Evolutionary conservation across 2,329 filamentous ascomycete species (phyloP).

Genomic region (Ascochyta pisi): DNA sequence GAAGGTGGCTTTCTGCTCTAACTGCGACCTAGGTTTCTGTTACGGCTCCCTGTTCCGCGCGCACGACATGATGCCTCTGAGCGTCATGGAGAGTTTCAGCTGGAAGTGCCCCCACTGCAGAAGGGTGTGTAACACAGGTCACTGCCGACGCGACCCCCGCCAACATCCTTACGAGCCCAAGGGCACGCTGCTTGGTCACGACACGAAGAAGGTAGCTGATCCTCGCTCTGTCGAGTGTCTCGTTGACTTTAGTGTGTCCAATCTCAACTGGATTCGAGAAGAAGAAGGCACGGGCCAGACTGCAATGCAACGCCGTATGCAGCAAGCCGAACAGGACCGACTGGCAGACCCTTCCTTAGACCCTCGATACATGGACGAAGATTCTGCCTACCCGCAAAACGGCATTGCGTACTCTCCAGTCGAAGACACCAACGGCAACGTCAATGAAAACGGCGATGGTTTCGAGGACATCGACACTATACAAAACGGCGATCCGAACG

Average conservation of each 20-base stretch:
- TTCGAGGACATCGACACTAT: conserved; percentile 19
- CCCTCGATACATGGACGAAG: conserved; percentile 55
- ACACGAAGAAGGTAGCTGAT: conserved; percentile 89
- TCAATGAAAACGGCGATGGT: conserved; percentile 34
- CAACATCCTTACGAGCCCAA: conserved; percentile 84
- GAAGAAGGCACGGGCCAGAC: conserved; percentile 53
- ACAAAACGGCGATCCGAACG: conserved; percentile 10
- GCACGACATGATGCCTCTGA: conserved; percentile 87
- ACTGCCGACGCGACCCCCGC: conserved; percentile 72
- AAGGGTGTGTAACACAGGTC: conserved; percentile 84
- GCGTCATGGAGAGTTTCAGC: conserved; percentile 77
- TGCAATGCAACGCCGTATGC: conserved; percentile 56
- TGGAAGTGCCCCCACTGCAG: conserved; percentile 92
- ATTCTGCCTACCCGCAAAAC: conserved; percentile 44
- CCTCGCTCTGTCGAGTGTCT: conserved; percentile 87
- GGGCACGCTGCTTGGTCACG: conserved; percentile 85
- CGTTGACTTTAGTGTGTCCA: conserved; percentile 89
- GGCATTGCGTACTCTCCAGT: conserved; percentile 54
- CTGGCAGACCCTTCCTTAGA: conserved; percentile 54
- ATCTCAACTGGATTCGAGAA: conserved; percentile 79
- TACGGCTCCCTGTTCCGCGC: conserved; percentile 92
- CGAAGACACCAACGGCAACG: conserved; percentile 30
- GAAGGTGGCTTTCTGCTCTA: conserved; percentile 82
- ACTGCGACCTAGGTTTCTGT: conserved; percentile 81
- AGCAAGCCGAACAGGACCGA: conserved; percentile 62